A percentile compares a stretch with the other conserved stretches of the same genome.
Conservation (phyloP, 768 basidiomycete genomes). For the Tulasnella sp. region DNA sequence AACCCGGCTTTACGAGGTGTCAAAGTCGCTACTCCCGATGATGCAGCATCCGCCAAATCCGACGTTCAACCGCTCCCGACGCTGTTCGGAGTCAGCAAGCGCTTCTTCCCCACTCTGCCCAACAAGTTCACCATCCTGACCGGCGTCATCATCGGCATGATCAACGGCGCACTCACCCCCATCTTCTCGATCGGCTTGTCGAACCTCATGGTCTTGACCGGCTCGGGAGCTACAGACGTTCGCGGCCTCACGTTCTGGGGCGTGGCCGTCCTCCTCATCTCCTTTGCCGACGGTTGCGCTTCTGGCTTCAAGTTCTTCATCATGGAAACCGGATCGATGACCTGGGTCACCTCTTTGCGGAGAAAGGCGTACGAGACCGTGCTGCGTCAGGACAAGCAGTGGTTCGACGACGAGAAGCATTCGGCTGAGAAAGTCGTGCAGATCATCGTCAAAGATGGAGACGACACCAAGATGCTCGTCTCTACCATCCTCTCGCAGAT, state of each 20-base stretch:
- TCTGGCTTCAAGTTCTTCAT: slow-evolving; percentile 69
- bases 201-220: slow-evolving; percentile 26
- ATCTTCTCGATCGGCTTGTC: slow-evolving; percentile 73
- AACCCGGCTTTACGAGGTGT: background rate
- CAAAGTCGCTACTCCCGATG: background rate
- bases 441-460: slow-evolving; percentile 75
- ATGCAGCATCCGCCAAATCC: background rate
- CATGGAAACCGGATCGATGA: slow-evolving; percentile 66
- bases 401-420: slow-evolving; percentile 70
- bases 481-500: slow-evolving; percentile 62
- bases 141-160: slow-evolving; percentile 60
- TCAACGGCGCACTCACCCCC: slow-evolving; percentile 80
- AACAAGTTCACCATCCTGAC: slow-evolving; percentile 59
- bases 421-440: slow-evolving; percentile 57
- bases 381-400: slow-evolving; percentile 73
- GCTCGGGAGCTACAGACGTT: slow-evolving; percentile 25
- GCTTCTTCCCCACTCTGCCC: slow-evolving; percentile 63
- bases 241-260: slow-evolving; percentile 21
- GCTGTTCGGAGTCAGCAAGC: slow-evolving; percentile 25
- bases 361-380: slow-evolving; percentile 47
- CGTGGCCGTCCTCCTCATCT: slow-evolving; percentile 48
- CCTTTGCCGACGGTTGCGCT: slow-evolving; percentile 66
- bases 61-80: slow-evolving; percentile 17
- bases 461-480: slow-evolving; percentile 76
- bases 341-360: slow-evolving; percentile 68